Evolutionary conservation across 2,329 filamentous ascomycete species (phyloP), one percentile per base, ranked within the genome.

Genomic region (Beauveria bassiana): DNA sequence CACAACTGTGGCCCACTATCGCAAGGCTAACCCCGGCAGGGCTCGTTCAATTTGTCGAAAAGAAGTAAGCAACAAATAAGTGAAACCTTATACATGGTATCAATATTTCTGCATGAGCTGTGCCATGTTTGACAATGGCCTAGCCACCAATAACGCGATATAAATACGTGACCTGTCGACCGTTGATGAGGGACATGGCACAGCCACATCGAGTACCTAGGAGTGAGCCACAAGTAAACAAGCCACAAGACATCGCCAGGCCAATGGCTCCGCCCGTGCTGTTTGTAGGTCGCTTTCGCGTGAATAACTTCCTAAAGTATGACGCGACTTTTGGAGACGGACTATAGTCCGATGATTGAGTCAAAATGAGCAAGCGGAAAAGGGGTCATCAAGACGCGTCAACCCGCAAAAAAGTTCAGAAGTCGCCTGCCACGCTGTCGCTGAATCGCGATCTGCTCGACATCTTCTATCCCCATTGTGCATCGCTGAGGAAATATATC

Each of bases 401-500:
- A 26, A 40, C 22, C 62, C 61, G 40, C 69, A 67, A 43, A 62
- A 59, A 54, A 61, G 38, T 22, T 9, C 55, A 24, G 12, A 12
- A 16, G 12, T 34, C 9, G 20, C 63, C 50, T 55, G 40, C 28
- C n/a, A 46, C n/a, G 3, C 55, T 38, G 50, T 65, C 68, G 18
- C 67, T 74, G 53, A 75, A 67, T 67, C 86, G 91, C 70, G 83
- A 85, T 59, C 81, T 95, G 40, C 78, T 96, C 61, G 79, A 79
- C 51, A 81, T 82, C 64, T 89, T 87, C 74, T 96, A 92, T 73
- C 74, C 80, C 8, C 74, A 80, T 52, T 81, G 92, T 14, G 72
- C 84, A 61, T 86, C 86, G 0, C 77, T 96, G 62, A 86, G 91
- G 67, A 79, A 88, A 62, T 90, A 91, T 75, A 76, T 93, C 45